Evolutionary conservation across 768 basidiomycete genomes (phyloP), one percentile per base, ranked within the genome.

Genomic region (Amanita pallidorosea): DNA sequence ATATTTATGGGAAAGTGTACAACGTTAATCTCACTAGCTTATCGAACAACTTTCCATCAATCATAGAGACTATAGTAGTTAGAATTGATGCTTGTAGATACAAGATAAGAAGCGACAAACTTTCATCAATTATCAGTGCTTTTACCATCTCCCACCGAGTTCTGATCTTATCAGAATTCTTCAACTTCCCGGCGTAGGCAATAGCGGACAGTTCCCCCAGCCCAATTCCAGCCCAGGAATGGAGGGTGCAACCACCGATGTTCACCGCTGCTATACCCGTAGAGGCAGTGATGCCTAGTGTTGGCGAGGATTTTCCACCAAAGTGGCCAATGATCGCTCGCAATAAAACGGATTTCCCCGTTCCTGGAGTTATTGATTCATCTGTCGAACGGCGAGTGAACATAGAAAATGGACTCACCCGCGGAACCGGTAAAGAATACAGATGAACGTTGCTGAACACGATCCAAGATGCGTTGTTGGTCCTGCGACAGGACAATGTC

Each of bases 371-470:
- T 35, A 22, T 20, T 23, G 34, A 35, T 37, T 15, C 41, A 12
- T 13, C 23, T 20, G 29, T 18, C 7, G 11, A 35, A 33, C 23
- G 17, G 17, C 31, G 18, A 20, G 13, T 33, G 8, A 18, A 37
- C 31, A 47, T 33, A 27, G 22, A 18, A 33, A 37, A n/a, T n/a
- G n/a, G 15, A 13, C 2, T 25, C 47, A 82, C 88, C 88, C 47
- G 90, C 90, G 15, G 85, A 84, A 2, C 90, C 90, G 0, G 89
- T 91, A 62, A 92, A 92, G 65, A 92, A 92, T 7, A 91, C 79
- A 58, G 70, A 89, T 55, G 75, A 65, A 3, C 81, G 80, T 8
- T 66, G 66, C 41, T 77, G 72, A 6, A 91, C 85, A 56, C 60
- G 64, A 12, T 68, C 56, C 6, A 84, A 60, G 5, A 84, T 74